A percentile compares a stretch with the other conserved stretches of the same genome.
Evolutionary conservation across 2,329 filamentous ascomycete species (phyloP).

Genomic region (Teratosphaeria nubilosa): DNA sequence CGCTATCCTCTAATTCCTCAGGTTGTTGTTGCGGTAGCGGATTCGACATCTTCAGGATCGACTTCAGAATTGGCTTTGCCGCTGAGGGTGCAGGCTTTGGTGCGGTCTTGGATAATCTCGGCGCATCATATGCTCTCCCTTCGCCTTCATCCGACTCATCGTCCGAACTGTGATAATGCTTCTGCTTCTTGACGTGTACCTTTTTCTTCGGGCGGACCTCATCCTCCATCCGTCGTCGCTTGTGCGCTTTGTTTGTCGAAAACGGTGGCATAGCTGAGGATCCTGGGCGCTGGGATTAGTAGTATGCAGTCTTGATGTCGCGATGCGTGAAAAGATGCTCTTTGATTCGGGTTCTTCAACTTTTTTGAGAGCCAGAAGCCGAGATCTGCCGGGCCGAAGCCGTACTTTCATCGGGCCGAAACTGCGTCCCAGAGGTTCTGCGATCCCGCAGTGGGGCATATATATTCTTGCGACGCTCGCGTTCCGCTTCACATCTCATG

Average conservation of each 20-base stretch:
- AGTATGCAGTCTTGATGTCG: too few species aligned
- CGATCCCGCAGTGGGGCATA: not conserved
- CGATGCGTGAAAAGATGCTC: too few species aligned
- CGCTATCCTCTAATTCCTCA: conserved; percentile 7
- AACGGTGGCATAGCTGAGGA: not conserved
- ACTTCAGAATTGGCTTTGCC: conserved; percentile 4
- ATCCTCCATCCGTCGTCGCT: conserved; percentile 40
- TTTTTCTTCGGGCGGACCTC: conserved; percentile 44
- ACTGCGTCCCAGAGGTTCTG: not conserved
- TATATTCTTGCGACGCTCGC: not conserved
- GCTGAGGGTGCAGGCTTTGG: not conserved
- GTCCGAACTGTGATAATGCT: conserved; percentile 56
- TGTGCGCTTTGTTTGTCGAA: conserved; percentile 5
- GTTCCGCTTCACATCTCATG: not conserved
- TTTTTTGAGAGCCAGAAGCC: not conserved
- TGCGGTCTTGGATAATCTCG: conserved; percentile 4
- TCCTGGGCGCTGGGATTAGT: too few species aligned
- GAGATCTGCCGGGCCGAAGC: not conserved
- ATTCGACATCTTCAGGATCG: not conserved
- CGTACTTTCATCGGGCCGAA: not conserved
- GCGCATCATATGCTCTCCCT: conserved; percentile 16
- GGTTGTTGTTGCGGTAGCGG: not conserved
- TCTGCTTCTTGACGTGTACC: conserved; percentile 49
- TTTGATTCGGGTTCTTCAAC: too few species aligned
- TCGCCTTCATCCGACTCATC: conserved; percentile 33